These are phyloP conservation scores for Russula sp. DNA, from an alignment of 768 basidiomycete species.

Conservation along the genomic window DNA sequence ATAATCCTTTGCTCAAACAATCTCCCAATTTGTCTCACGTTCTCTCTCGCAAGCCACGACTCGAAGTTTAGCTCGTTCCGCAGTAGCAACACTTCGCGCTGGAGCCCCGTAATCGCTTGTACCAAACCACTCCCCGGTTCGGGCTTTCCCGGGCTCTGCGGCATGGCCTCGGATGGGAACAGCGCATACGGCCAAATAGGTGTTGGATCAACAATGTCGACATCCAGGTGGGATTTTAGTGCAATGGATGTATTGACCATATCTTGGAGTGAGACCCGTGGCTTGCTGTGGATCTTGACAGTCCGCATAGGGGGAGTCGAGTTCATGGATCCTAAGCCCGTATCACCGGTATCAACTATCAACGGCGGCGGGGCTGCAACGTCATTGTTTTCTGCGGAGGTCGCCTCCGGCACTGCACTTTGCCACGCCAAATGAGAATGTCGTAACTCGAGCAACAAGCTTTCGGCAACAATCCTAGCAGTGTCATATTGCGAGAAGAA, in stretches of 20 bases:
- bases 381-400: neutral
- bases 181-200: constrained; percentile 53
- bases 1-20: constrained; percentile 71
- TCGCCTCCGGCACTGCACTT: neutral
- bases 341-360: constrained; percentile 18
- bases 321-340: constrained; percentile 5
- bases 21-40: constrained; percentile 77
- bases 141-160: constrained; percentile 28
- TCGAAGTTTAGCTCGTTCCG: constrained; percentile 84
- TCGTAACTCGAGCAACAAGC: constrained; percentile 26
- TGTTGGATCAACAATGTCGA: constrained; percentile 55
- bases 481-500: constrained; percentile 26
- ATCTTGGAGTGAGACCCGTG: constrained; percentile 60
- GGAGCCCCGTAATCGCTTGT: constrained; percentile 66
- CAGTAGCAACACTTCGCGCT: constrained; percentile 70
- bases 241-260: constrained; percentile 72
- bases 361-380: neutral
- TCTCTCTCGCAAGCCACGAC: constrained; percentile 77
- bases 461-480: constrained; percentile 26
- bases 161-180: constrained; percentile 36
- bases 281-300: constrained; percentile 22
- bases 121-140: constrained; percentile 48
- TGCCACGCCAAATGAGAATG: constrained; percentile 20
- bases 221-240: constrained; percentile 65
- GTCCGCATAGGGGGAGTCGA: constrained; percentile 24